phyloP scores from a whole-genome alignment of 805 yeast genomes.

The Starmerella sirachaensis region DNA sequence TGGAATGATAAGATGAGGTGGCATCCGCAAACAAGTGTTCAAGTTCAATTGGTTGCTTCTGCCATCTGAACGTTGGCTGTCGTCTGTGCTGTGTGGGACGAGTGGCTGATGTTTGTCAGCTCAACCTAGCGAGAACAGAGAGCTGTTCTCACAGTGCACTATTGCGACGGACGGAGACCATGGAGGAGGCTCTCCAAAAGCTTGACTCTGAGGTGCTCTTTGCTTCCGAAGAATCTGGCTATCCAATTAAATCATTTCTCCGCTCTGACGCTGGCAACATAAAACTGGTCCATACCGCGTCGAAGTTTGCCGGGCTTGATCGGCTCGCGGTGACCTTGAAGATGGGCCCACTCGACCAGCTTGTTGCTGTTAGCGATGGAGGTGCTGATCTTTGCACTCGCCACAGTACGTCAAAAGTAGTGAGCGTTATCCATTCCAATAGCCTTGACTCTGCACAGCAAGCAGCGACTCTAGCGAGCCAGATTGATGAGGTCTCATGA shows the following conservation, averaged over 20 bases:
- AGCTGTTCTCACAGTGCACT: no score
- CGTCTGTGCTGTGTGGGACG: no score
- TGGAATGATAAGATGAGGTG: no score
- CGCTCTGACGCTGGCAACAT: not conserved
- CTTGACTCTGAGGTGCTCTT: constrained; percentile 13
- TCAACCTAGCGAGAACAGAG: no score
- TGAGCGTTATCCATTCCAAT: constrained; percentile 6
- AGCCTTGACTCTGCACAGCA: constrained; percentile 9
- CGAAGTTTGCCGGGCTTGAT: constrained; percentile 9
- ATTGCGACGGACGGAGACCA: no score
- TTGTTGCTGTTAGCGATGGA: constrained; percentile 9
- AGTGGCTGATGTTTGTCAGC: no score
- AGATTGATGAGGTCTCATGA: not conserved
- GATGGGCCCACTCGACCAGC: constrained; percentile 18
- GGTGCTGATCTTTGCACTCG: constrained; percentile 7
- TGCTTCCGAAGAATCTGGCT: constrained; percentile 10
- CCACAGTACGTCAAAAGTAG: not conserved
- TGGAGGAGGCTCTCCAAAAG: constrained; percentile 10
- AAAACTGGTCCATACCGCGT: constrained; percentile 2
- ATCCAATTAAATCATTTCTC: constrained; percentile 1
- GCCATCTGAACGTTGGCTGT: no score
- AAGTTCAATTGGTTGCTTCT: no score
- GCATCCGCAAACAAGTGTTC: no score
- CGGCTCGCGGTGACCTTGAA: constrained; percentile 16
- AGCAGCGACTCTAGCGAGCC: constrained; percentile 10